phyloP scores from a whole-genome alignment of 2,329 filamentous ascomycete species.

The Diaporthe helianthi region DNA sequence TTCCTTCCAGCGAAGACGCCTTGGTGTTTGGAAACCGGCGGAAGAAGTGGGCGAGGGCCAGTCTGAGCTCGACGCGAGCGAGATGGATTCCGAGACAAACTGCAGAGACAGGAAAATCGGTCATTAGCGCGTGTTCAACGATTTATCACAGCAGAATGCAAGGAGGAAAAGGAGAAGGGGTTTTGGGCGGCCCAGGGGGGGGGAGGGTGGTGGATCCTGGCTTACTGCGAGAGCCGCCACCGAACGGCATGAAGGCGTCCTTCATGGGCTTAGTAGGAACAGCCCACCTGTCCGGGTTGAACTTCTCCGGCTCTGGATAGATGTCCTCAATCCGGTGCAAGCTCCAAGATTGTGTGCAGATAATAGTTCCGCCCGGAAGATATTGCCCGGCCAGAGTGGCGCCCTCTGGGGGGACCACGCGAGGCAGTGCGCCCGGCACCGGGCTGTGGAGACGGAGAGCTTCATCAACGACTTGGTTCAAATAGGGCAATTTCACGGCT shows the following conservation, averaged over 20 bases:
- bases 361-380: slow-evolving; percentile 48
- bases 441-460: slow-evolving; percentile 52
- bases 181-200: no score
- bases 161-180: no score
- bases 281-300: slow-evolving; percentile 49
- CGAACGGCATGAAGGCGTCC: slow-evolving; percentile 41
- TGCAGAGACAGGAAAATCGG: slow-evolving; percentile 51
- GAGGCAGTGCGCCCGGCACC: slow-evolving; percentile 48
- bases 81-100: slow-evolving; percentile 62
- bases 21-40: slow-evolving; percentile 41
- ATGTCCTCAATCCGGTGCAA: slow-evolving; percentile 52
- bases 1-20: slow-evolving; percentile 40
- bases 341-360: slow-evolving; percentile 54
- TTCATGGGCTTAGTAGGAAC: slow-evolving; percentile 42
- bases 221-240: slow-evolving; percentile 41
- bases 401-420: slow-evolving; percentile 49
- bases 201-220: neutral
- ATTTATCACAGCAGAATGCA: neutral
- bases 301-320: slow-evolving; percentile 49
- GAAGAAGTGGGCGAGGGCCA: slow-evolving; percentile 58
- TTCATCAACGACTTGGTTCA: slow-evolving; percentile 54
- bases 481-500: slow-evolving; percentile 47
- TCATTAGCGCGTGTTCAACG: neutral
- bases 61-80: slow-evolving; percentile 59
- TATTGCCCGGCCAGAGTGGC: slow-evolving; percentile 47